Base-by-base conservation (phyloP, 495 filamentous ascomycete species). In the Talaromyces thailandensis region DNA sequence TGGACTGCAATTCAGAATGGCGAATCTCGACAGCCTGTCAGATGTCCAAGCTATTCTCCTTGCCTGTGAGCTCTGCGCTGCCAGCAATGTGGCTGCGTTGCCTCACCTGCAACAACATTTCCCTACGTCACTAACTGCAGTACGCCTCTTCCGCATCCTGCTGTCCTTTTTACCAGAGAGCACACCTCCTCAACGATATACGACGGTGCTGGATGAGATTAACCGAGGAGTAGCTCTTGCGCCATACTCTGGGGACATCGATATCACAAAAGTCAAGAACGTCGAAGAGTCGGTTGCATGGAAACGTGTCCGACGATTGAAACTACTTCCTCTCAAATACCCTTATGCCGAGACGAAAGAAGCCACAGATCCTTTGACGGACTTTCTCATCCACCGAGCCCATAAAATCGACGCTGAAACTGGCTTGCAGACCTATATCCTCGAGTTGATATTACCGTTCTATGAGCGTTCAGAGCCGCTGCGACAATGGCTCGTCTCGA, bases 161-260 rank as follows among this genome's bases (percentile, higher is more conserved):
- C 81, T 97, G 62, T 95, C 88, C 59, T 94, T 86, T 65, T 82
- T 97, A 6, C 92, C 93, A 37, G 92, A 94, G 70, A 89, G 82
- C 56, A 75, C 84, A 11, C 83, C 84, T 16, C 88, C 92, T 28
- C 78, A 71, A 24, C 66, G 76, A 40, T 96, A 96, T 69, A 78
- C 81, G 11, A 70, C 76, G 16, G 79, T 89, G 40, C 66, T 93
- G 7, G 72, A 81, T 43, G 75, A 82, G 31, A 71, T 92, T 64
- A 76, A 75, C 7, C 70, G 72, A 12, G 78, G 81, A 21, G 64
- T 74, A 4, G 65, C 77, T 12, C 64, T 69, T 35, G 56, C 60
- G 16, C 64, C 73, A 32, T 58, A 66, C 1, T 70, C 68, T 28
- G 64, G 60, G 26, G 66, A 69, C 2, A 72, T 89, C 28, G 86